Percentiles rank a stretch among this genome's conserved stretches.
phyloP scores from a whole-genome alignment of 441 rosid genomes.

The Gossypium davidsonii region DNA sequence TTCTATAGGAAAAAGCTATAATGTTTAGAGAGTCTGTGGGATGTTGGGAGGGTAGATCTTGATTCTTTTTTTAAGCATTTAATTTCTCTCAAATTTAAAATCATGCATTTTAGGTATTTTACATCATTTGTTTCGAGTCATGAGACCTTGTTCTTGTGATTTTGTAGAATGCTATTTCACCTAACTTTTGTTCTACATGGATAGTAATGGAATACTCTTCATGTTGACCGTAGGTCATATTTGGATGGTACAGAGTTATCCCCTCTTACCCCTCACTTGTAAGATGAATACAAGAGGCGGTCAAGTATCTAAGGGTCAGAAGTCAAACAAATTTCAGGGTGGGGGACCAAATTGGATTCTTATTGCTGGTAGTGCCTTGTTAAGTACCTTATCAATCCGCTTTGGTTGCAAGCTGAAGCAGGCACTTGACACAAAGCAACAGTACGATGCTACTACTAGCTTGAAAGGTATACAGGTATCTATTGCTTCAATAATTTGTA shows the following conservation, averaged over 20 bases:
- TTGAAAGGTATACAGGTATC: conserved; percentile 29
- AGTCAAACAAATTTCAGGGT: conserved; percentile 32
- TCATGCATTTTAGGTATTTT: background rate
- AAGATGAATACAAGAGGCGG: conserved; percentile 56
- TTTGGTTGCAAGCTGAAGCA: conserved; percentile 87
- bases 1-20: background rate
- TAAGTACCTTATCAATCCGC: conserved; percentile 83
- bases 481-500: conserved; percentile 3
- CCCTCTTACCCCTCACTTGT: conserved; percentile 20
- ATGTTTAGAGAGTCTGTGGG: background rate
- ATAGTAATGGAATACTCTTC: background rate
- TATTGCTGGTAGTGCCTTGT: conserved; percentile 85
- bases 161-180: background rate
- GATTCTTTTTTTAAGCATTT: background rate
- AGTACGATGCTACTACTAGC: conserved; percentile 32
- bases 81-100: background rate
- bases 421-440: conserved; percentile 51
- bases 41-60: background rate
- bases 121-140: background rate
- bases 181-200: background rate
- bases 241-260: conserved; percentile 37
- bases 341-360: conserved; percentile 83
- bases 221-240: conserved; percentile 10
- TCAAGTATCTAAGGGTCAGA: conserved; percentile 46
- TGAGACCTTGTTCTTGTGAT: background rate